These are phyloP conservation scores for Sequoiadendron giganteum DNA, from an alignment of 75 land plant species.

Conservation along the genomic window DNA sequence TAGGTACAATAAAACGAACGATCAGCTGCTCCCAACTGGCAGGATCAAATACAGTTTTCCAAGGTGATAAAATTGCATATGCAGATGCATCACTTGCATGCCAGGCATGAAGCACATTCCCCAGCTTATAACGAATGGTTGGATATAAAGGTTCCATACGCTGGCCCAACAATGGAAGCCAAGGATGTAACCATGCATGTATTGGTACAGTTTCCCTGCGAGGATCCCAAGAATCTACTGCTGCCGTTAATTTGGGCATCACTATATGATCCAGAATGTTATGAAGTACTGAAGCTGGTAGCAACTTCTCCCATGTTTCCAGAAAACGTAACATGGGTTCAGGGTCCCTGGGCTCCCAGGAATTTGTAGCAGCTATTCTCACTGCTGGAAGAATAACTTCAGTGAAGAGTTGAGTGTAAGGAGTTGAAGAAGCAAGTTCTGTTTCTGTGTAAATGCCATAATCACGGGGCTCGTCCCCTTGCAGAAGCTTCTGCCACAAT, in stretches of 20 bases:
- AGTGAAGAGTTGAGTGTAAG: constrained; percentile 73
- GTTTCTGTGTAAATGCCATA: constrained; percentile 38
- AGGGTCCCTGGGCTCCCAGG: constrained; percentile 91
- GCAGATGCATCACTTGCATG: constrained; percentile 93
- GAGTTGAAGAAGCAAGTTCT: constrained; percentile 34
- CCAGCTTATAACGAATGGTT: constrained; percentile 72
- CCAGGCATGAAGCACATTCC: constrained; percentile 85
- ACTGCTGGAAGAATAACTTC: constrained; percentile 85
- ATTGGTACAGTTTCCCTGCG: constrained; percentile 80
- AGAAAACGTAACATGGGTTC: constrained; percentile 88
- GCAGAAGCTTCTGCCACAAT: constrained; percentile 71
- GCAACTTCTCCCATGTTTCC: constrained; percentile 83
- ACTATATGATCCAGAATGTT: constrained; percentile 67
- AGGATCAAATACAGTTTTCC: constrained; percentile 93
- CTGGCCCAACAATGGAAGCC: constrained; percentile 81
- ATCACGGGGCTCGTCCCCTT: constrained; percentile 61
- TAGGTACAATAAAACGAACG: constrained; percentile 78
- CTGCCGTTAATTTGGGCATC: constrained; percentile 75
- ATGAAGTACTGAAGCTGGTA: constrained; percentile 71
- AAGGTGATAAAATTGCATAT: constrained; percentile 77
- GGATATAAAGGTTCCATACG: constrained; percentile 76
- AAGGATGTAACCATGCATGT: constrained; percentile 97
- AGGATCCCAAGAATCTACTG: constrained; percentile 96
- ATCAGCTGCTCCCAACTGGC: constrained; percentile 88
- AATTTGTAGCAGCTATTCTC: constrained; percentile 72